Percentiles rank a stretch among this genome's conserved stretches.
Evolutionary conservation across 306 rosid species (phyloP).

Genomic region (Castanea sativa): DNA sequence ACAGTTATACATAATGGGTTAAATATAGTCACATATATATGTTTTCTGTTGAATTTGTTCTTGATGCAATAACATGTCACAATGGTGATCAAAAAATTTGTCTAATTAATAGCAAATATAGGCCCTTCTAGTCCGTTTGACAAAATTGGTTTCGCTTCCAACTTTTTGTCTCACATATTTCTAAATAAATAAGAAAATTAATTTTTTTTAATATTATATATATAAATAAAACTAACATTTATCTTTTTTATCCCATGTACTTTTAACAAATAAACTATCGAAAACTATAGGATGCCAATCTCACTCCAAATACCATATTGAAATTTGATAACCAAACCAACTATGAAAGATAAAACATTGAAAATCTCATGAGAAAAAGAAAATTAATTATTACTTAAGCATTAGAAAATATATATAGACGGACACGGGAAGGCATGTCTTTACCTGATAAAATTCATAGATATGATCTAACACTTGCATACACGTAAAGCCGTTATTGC

Average conservation of each 20-base stretch:
- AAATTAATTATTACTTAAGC: neutral
- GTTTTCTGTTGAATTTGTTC: neutral
- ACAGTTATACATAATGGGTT: neutral
- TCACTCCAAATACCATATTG: neutral
- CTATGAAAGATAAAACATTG: neutral
- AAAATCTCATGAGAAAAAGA: neutral
- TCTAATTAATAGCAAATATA: neutral
- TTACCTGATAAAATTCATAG: constrained; percentile 87
- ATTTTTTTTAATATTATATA: no score
- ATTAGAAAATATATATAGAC: neutral
- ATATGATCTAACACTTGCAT: constrained; percentile 77
- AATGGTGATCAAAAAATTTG: neutral
- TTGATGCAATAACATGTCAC: neutral
- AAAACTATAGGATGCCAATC: no score
- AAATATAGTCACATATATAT: neutral
- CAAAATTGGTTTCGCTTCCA: no score
- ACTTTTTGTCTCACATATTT: no score
- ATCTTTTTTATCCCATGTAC: no score
- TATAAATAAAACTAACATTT: no score
- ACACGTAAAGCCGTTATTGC: constrained; percentile 68
- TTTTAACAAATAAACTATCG: no score
- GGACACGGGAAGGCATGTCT: neutral
- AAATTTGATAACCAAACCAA: neutral
- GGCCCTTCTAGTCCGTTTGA: neutral
- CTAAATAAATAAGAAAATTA: no score